Evolutionary conservation across 306 rosid genomes (phyloP).

Genomic region (Bauhinia variegata): DNA sequence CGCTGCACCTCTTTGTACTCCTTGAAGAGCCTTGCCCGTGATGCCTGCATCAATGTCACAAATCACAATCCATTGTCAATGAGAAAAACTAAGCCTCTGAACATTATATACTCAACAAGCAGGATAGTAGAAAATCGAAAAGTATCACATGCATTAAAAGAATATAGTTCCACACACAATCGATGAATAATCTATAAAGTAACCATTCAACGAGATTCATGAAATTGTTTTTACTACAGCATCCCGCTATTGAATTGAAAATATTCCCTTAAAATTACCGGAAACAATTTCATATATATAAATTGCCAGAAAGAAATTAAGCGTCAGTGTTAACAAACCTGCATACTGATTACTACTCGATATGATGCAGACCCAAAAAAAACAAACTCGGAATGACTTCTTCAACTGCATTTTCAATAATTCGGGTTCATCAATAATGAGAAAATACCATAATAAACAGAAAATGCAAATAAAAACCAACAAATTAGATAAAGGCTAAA

Average conservation of each 20-base stretch:
- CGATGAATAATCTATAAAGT: too few relatives aligned
- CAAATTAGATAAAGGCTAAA: too few relatives aligned
- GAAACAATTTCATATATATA: conserved; percentile 12
- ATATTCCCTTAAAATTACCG: neutral
- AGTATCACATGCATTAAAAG: too few relatives aligned
- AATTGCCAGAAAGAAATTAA: neutral
- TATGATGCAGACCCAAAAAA: neutral
- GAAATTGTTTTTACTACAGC: too few relatives aligned
- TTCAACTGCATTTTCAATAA: conserved; percentile 26
- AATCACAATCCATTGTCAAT: neutral
- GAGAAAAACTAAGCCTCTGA: neutral
- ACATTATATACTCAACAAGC: neutral
- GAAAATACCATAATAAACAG: neutral
- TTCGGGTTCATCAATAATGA: neutral
- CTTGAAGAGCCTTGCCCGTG: conserved; percentile 92
- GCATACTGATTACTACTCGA: conserved; percentile 50
- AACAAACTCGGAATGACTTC: conserved; percentile 29
- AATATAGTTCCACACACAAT: too few relatives aligned
- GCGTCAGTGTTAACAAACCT: conserved; percentile 48
- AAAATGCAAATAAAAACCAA: too few relatives aligned
- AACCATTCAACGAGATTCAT: too few relatives aligned
- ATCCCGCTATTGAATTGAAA: conserved; percentile 1
- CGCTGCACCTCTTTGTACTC: conserved; percentile 98
- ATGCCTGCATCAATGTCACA: conserved; percentile 56
- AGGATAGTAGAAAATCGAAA: neutral